Base-by-base conservation (phyloP, 2,329 filamentous ascomycete species). In the Penicillium sp. region DNA sequence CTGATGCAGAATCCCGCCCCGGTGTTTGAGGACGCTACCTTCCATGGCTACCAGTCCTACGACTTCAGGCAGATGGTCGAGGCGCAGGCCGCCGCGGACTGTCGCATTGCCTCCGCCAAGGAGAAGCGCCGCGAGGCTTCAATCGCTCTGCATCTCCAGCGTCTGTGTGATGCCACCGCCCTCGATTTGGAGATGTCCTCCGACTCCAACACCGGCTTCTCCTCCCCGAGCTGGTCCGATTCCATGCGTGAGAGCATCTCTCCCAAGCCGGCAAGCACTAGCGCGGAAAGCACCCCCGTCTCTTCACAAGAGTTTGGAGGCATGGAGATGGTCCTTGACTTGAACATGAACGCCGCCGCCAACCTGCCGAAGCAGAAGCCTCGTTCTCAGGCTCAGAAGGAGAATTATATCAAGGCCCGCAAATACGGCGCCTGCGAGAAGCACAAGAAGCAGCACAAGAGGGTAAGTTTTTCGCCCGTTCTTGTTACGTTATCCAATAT, bases 341-440 rank as follows among this genome's bases (percentile, higher is more conserved):
- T 72, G 55, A 72, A 72, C 50, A 69, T 72, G 67, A 72, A 72
- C 43, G 58, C 66, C 4, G 62, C 68, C 4, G 64, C 67, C n/a
- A 64, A 68, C 43, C 45, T 70, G n/a, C 69, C 69, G 0, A 66
- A 70, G 43, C 69, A 71, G 40, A 69, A 69, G 40, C 68, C 68
- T 18, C 62, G 69, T 13, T 71, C 69, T 4, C 62, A 63, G 44
- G 67, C 68, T 8, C 69, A 72, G 52, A 69, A 65, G 28, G 68
- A 72, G 45, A 69, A 68, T 43, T 72, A 72, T 49, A 70, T 70
- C 50, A 70, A 69, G 42, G 69, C 64, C 40, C 65, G 69, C 1
- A 70, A 69, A 35, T 65, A 70, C 24, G 69, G 69, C 20, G 69
- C 69, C 34, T 72, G 69, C 44, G 66, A 69, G 47, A 72, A 71